Evolutionary conservation across 169 alveolate species (phyloP), one percentile per base, ranked within the genome.

Genomic region (Cryptosporidium ryanae): DNA sequence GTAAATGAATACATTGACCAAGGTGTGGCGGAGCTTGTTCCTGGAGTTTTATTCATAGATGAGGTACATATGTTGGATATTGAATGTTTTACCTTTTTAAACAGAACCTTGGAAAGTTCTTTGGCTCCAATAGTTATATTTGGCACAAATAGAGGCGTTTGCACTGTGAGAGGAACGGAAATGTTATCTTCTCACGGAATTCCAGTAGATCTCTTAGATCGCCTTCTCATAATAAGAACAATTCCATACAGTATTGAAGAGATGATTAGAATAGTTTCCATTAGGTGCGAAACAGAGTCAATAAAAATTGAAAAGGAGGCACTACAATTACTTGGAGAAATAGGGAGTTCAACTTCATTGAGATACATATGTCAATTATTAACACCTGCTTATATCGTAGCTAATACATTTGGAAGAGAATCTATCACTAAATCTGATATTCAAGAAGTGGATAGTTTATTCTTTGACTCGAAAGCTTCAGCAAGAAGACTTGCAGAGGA

Each of bases 61-160:
- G 99, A 98, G 95, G 99, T 96, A 18, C 99, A 98, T 91, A 98
- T 98, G 99, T 94, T 98, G 63, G 99, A 98, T 92, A 97, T 98
- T 38, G 99, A 98, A 93, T 98, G 99, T 89, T 98, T 98, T 92
- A 97, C 99, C 49, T 98, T 96, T 91, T 93, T 98, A 76, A 98
- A 98, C 90, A 96, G 99, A 91, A 99, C 99, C 15, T 93, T 98
- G 34, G 99, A 98, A 92, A 95, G 99, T 5, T 97, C 99, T 21
- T 92, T 98, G 64, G 96, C 99, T 13, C 99, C 99, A 21, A 97
- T 98, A 66, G 99, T 98, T 59, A 97, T 98, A 64, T 93, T 98
- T 67, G 99, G 99, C 27, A 98, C 99, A 12, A 98, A 98, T 83
- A 92, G 99, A 84, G 99, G 99, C 29, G 95, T 95, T 67, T 94